phyloP scores from a whole-genome alignment of 202 grass and related monocot genomes.

The Zoysia matrella region DNA sequence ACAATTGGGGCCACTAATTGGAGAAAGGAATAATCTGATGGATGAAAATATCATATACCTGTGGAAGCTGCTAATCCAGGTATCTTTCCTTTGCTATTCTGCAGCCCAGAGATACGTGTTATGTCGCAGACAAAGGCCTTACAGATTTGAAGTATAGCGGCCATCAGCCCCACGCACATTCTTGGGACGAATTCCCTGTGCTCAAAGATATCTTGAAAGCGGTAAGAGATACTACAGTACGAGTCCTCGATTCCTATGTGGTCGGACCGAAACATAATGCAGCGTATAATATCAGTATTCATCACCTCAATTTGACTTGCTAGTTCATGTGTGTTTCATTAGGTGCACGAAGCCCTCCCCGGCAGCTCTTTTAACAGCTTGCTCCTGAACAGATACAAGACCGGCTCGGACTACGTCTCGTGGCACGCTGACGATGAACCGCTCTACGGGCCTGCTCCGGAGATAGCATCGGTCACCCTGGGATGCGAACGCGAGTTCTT shows the following conservation, averaged over 20 bases:
- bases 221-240: slow-evolving; percentile 40
- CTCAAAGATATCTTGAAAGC: slow-evolving; percentile 80
- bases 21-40: slow-evolving; percentile 5
- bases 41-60: neutral
- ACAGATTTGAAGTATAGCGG: slow-evolving; percentile 83
- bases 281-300: neutral
- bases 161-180: slow-evolving; percentile 61
- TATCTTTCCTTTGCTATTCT: neutral
- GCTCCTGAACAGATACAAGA: slow-evolving; percentile 87
- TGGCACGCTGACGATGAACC: slow-evolving; percentile 93
- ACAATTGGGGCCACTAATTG: neutral
- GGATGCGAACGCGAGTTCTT: slow-evolving; percentile 85
- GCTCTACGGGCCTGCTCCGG: slow-evolving; percentile 77
- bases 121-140: slow-evolving; percentile 74
- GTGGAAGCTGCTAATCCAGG: neutral
- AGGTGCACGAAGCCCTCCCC: slow-evolving; percentile 76
- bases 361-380: slow-evolving; percentile 89
- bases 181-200: slow-evolving; percentile 86
- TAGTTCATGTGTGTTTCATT: slow-evolving; percentile 32
- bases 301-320: slow-evolving; percentile 6
- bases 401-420: slow-evolving; percentile 76
- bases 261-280: too few species aligned
- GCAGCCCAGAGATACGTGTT: slow-evolving; percentile 75
- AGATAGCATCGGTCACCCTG: slow-evolving; percentile 79
- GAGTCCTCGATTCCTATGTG: too few species aligned